These are phyloP conservation scores for Iris macrosiphon DNA, from an alignment of 106 monocot genomes.

Conservation along the genomic window DNA sequence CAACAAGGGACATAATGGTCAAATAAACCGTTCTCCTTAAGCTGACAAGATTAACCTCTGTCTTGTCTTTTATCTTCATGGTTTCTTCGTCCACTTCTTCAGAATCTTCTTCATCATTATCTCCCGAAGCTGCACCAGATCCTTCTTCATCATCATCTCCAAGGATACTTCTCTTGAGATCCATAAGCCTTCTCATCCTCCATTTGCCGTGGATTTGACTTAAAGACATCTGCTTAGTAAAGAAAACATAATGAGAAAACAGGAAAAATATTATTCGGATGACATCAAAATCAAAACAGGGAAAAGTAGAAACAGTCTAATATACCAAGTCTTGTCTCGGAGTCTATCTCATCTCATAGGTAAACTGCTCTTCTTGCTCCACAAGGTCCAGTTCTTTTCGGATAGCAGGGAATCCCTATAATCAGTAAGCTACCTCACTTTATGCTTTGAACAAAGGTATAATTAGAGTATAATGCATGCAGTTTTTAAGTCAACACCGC, in stretches of 20 bases:
- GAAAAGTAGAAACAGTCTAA: not conserved
- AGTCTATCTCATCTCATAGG: slow-evolving; percentile 83
- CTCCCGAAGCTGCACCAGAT: slow-evolving; percentile 34
- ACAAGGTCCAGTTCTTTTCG: slow-evolving; percentile 81
- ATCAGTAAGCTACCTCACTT: too few species aligned
- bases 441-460: too few species aligned
- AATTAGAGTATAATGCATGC: too few species aligned
- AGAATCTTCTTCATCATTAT: slow-evolving; percentile 46
- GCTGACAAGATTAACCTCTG: slow-evolving; percentile 75
- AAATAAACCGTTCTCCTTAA: slow-evolving; percentile 72
- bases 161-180: slow-evolving; percentile 58
- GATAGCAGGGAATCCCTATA: slow-evolving; percentile 80
- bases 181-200: slow-evolving; percentile 79
- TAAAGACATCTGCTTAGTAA: slow-evolving; percentile 56
- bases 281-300: not conserved
- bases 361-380: slow-evolving; percentile 83
- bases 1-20: slow-evolving; percentile 79
- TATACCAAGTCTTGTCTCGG: slow-evolving; percentile 68
- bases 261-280: not conserved
- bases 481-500: too few species aligned
- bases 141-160: slow-evolving; percentile 53
- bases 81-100: slow-evolving; percentile 58
- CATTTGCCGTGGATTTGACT: slow-evolving; percentile 43
- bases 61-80: slow-evolving; percentile 67
- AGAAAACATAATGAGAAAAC: not conserved